These are phyloP conservation scores for Balakata baccata DNA, from an alignment of 345 rosid genomes.

Conservation along the genomic window DNA sequence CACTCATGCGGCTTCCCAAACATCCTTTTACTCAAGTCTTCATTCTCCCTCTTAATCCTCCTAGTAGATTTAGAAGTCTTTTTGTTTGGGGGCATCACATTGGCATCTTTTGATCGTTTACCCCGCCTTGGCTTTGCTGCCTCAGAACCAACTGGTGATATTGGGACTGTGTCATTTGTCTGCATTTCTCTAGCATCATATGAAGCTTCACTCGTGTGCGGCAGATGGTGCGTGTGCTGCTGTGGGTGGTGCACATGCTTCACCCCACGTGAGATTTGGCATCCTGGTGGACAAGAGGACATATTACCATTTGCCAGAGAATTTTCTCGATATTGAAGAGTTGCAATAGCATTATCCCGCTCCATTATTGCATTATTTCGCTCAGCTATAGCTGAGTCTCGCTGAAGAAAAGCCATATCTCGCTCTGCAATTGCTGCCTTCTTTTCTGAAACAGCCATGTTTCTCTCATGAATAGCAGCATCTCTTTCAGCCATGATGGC, in stretches of 20 bases:
- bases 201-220: conserved; percentile 54
- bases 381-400: conserved; percentile 92
- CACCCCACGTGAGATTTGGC: conserved; percentile 79
- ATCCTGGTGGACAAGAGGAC: conserved; percentile 66
- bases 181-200: conserved; percentile 62
- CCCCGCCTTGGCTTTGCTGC: conserved; percentile 60
- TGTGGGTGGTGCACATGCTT: conserved; percentile 79
- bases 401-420: conserved; percentile 87
- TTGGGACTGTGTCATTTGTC: conserved; percentile 39
- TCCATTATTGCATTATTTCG: conserved; percentile 84
- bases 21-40: conserved; percentile 59
- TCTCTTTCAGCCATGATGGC: conserved; percentile 93
- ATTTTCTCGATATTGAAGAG: conserved; percentile 82
- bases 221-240: conserved; percentile 55
- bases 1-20: conserved; percentile 60
- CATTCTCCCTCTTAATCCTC: conserved; percentile 77
- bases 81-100: conserved; percentile 47
- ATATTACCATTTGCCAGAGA: conserved; percentile 52
- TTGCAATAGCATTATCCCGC: conserved; percentile 77
- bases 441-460: conserved; percentile 82
- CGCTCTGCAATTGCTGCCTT: conserved; percentile 89
- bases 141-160: conserved; percentile 51
- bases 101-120: conserved; percentile 63
- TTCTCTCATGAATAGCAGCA: conserved; percentile 88
- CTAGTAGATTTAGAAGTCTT: conserved; percentile 57